A percentile compares a stretch with the other conserved stretches of the same genome.
These are phyloP conservation scores for Cryptosporidium xiaoi DNA, from an alignment of 169 alveolate genomes.

Conservation along the genomic window DNA sequence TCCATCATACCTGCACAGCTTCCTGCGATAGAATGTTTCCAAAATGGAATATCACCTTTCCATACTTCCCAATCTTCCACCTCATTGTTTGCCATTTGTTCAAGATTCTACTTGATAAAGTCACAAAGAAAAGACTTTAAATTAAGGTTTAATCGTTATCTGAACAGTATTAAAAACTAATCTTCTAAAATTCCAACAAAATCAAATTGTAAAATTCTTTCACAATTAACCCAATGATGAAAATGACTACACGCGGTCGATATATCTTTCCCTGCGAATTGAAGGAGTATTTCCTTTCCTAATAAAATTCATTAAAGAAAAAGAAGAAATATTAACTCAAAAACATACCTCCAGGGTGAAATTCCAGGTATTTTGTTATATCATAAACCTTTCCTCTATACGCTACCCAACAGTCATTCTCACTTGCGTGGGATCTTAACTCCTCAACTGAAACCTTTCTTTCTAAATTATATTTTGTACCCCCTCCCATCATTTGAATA, in stretches of 20 bases:
- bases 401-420: conserved; percentile 54
- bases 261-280: conserved; percentile 67
- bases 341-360: conserved; percentile 72
- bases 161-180: neutral
- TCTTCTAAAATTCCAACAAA: conserved; percentile 44
- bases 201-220: conserved; percentile 41
- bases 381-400: conserved; percentile 65
- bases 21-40: conserved; percentile 95
- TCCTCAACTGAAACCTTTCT: conserved; percentile 17
- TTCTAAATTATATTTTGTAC: neutral
- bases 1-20: conserved; percentile 98
- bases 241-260: conserved; percentile 53
- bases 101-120: neutral
- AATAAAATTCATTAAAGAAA: neutral
- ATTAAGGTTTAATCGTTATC: neutral
- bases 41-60: conserved; percentile 89
- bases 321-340: neutral
- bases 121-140: neutral
- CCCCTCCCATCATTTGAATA: conserved; percentile 17
- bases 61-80: conserved; percentile 78
- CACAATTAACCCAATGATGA: conserved; percentile 74
- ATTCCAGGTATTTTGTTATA: conserved; percentile 48
- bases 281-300: conserved; percentile 57
- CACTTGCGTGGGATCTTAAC: conserved; percentile 10
- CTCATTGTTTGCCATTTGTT: neutral